Conservation (phyloP, 345 rosid species). For the Aquilaria yunnanensis region DNA sequence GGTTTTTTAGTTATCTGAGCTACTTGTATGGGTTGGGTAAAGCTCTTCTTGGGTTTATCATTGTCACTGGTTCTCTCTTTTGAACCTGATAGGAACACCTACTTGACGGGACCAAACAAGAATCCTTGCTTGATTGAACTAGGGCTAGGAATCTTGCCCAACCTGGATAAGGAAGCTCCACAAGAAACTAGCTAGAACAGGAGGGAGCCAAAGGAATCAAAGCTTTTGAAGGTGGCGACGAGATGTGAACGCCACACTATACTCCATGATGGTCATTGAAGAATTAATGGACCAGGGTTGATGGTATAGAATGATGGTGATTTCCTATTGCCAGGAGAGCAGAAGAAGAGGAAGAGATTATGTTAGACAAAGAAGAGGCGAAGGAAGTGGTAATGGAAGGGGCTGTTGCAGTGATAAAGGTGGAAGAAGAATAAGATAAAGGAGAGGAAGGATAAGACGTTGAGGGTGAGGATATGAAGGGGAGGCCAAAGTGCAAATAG, state of each 20-base stretch:
- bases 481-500: too few relatives aligned
- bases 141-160: constrained; percentile 44
- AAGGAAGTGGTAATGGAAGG: too few relatives aligned
- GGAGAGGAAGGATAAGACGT: too few relatives aligned
- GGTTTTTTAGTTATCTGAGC: constrained; percentile 6
- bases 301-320: too few relatives aligned
- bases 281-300: constrained; percentile 38
- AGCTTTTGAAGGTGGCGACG: constrained; percentile 79
- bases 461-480: too few relatives aligned
- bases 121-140: constrained; percentile 38
- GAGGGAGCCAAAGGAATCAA: constrained; percentile 64
- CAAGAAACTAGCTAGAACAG: constrained; percentile 76
- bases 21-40: constrained; percentile 30
- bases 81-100: constrained; percentile 32
- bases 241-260: constrained; percentile 33
- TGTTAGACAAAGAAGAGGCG: too few relatives aligned
- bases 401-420: too few relatives aligned
- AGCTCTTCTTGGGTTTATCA: constrained; percentile 32
- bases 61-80: constrained; percentile 19
- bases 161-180: constrained; percentile 25
- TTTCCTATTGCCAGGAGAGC: too few relatives aligned
- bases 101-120: constrained; percentile 40
- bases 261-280: constrained; percentile 28
- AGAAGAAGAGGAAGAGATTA: too few relatives aligned
- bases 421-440: too few relatives aligned